Evolutionary conservation across 192 early-diverging fungal species (phyloP), one percentile per base, ranked within the genome.

Genomic region (Mortierella hygrophila): DNA sequence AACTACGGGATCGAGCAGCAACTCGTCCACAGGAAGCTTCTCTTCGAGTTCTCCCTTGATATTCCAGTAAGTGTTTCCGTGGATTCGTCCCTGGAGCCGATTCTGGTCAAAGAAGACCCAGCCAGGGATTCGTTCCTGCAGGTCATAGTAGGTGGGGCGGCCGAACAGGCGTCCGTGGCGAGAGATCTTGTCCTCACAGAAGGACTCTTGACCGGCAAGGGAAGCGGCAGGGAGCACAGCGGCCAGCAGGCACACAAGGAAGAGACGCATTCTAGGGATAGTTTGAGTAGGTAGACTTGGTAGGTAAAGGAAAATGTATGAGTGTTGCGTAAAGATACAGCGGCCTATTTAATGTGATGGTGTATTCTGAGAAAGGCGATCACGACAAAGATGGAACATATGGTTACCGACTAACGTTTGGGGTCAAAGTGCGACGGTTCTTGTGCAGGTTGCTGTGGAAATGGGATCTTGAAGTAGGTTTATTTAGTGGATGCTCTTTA

Each of bases 171-270:
- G 57, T 9, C 6, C 4, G 2, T 26, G 57, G 57, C 29, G 8
- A 1, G 57, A 60, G 26, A 26, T 8, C 57, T 60, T 60, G 6
- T 60, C 57, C 57, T 60, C 57, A 2, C 57, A 60, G 57, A 60
- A 60, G 57, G 57, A 26, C 26, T 60, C 57, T 60, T 60, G 57
- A 26, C 57, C 1, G 72, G 47, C 72, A 52, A 74, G 47, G 44
- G 6, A 54, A 18, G 32, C 26, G 47, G 71, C 71, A 29, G 72
- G 72, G 72, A 74, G 47, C 8, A 52, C 47, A 74, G 47, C 72
- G 47, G 72, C 72, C 29, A 74, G 47, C 72, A 74, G 44, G 72
- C 47, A 74, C 4, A 35, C 47, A 52, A 74, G 26, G 72, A 35
- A 35, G 47, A 16, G 16, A 74, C 44, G 72, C 72, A 74, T 74